Percentiles rank a stretch among this genome's conserved stretches.
phyloP scores from a whole-genome alignment of 2,329 filamentous ascomycete species.

The Fusarium penzigii region DNA sequence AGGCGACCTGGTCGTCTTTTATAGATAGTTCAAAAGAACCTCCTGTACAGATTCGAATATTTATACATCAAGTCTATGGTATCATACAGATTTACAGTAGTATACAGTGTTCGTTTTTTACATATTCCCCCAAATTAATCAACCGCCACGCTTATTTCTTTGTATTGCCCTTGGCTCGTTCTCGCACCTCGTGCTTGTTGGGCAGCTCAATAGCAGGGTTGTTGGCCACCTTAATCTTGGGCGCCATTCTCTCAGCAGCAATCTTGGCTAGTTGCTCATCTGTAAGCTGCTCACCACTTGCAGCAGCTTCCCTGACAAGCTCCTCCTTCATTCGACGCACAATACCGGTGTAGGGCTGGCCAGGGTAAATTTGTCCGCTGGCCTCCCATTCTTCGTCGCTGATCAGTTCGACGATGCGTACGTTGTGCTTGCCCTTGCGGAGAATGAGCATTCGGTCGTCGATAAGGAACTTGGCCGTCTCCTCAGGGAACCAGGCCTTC shows the following conservation, averaged over 20 bases:
- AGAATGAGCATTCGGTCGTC: conserved; percentile 60
- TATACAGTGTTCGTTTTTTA: conserved; percentile 31
- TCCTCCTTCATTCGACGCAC: conserved; percentile 45
- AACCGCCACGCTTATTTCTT: conserved; percentile 1
- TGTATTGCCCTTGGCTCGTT: conserved; percentile 16
- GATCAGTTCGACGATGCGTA: conserved; percentile 62
- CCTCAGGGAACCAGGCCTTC: conserved; percentile 56
- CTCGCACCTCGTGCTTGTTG: conserved; percentile 35
- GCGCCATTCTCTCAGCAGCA: conserved; percentile 19
- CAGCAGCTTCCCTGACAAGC: conserved; percentile 38
- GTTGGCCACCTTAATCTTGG: conserved; percentile 36
- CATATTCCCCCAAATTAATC: not conserved
- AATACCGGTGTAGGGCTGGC: conserved; percentile 51
- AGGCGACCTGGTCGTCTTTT: conserved; percentile 56
- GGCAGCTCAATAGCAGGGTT: conserved; percentile 45
- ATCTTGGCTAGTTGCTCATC: conserved; percentile 30
- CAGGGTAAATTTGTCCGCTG: conserved; percentile 53
- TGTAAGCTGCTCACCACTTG: conserved; percentile 30
- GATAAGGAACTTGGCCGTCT: conserved; percentile 62
- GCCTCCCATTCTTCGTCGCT: conserved; percentile 54
- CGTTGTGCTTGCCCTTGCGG: conserved; percentile 64
- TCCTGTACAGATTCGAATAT: conserved; percentile 17
- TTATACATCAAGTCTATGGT: conserved; percentile 29
- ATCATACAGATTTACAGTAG: conserved; percentile 31
- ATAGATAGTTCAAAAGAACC: conserved; percentile 39